Evolutionary conservation across 441 rosid species (phyloP).

Genomic region (Kokia cookei): DNA sequence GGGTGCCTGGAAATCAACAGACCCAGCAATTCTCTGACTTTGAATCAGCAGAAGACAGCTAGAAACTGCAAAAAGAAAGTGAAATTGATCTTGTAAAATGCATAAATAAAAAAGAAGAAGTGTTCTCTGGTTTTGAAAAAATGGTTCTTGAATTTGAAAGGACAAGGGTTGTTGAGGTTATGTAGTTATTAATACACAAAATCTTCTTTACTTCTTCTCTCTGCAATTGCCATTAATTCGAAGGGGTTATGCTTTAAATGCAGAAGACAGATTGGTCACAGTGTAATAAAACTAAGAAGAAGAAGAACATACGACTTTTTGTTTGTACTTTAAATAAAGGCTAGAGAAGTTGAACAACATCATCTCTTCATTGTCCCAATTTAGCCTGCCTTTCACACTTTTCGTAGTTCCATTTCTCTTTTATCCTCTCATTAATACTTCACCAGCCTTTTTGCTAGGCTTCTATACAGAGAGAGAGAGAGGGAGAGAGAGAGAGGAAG

Average conservation of each 20-base stretch:
- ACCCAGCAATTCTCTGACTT: conserved; percentile 41
- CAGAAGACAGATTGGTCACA: conserved; percentile 25
- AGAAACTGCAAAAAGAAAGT: conserved; percentile 41
- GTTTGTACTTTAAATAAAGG: conserved; percentile 12
- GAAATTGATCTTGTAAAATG: conserved; percentile 19
- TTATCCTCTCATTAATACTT: conserved; percentile 4
- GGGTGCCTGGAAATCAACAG: conserved; percentile 28
- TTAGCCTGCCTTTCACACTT: conserved; percentile 8
- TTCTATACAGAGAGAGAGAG: background rate
- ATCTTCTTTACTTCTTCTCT: conserved; percentile 22
- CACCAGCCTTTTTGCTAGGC: background rate
- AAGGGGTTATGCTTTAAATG: conserved; percentile 29
- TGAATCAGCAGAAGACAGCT: conserved; percentile 46
- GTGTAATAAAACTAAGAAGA: conserved; percentile 13
- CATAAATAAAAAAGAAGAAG: background rate
- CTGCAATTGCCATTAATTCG: conserved; percentile 35
- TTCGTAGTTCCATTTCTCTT: background rate
- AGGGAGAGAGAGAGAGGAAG: background rate
- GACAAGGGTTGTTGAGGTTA: conserved; percentile 33
- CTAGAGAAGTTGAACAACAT: background rate
- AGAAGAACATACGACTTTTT: conserved; percentile 7
- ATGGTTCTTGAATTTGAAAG: conserved; percentile 40
- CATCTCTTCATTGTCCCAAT: conserved; percentile 17
- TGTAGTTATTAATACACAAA: conserved; percentile 11
- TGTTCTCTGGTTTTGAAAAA: background rate